These are phyloP conservation scores for Gracilaria domingensis DNA, from an alignment of 23 red algal species.

Conservation along the genomic window DNA sequence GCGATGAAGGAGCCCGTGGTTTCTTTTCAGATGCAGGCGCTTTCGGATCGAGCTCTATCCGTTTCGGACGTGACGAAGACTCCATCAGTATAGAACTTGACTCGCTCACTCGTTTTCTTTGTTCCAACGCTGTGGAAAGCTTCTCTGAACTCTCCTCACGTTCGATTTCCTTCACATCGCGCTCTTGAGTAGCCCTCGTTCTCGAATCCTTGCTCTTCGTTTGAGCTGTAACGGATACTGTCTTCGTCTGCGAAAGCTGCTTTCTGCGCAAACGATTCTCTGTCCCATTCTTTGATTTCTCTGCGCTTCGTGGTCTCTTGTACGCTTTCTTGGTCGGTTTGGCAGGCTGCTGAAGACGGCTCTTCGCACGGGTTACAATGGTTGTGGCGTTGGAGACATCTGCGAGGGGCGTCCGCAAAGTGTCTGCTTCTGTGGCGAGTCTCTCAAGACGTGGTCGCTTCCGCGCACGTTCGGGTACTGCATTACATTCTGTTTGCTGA, in stretches of 20 bases:
- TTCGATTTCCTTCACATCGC: not conserved
- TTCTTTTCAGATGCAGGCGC: not conserved
- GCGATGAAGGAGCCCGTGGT: not conserved
- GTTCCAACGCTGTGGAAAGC: not conserved
- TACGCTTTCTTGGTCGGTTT: not conserved
- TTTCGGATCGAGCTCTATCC: not conserved
- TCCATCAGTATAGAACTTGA: not conserved
- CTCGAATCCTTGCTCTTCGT: not conserved
- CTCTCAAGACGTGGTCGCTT: not conserved
- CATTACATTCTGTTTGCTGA: not conserved
- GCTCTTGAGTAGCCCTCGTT: not conserved
- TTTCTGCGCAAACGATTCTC: conserved; percentile 1
- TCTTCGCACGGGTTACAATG: not conserved
- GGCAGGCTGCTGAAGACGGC: not conserved
- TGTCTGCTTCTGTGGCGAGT: too few species aligned
- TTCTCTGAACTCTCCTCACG: not conserved
- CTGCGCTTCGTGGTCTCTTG: not conserved
- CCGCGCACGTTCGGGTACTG: not conserved
- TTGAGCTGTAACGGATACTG: not conserved
- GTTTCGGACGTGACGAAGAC: not conserved
- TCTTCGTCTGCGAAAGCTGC: not conserved
- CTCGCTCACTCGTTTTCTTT: not conserved
- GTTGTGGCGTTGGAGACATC: not conserved
- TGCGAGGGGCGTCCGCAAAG: not conserved
- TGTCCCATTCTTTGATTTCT: too few species aligned